phyloP scores from a whole-genome alignment of 2,329 filamentous ascomycete genomes.

The Phaeosphaeria sp. region DNA sequence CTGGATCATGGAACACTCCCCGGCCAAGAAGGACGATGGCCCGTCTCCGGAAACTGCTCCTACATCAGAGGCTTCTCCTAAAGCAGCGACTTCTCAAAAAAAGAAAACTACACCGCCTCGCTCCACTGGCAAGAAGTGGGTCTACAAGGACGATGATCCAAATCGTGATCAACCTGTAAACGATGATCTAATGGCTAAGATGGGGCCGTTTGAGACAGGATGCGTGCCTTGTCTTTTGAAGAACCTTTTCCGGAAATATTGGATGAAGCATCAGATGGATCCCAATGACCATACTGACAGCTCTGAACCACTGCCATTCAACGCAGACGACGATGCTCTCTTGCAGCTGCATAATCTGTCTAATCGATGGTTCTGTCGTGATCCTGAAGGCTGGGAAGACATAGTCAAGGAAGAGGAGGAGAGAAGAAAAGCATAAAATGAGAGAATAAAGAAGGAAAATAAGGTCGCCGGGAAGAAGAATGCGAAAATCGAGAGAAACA shows the following conservation, averaged over 20 bases:
- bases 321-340: background rate
- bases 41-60: too few species aligned
- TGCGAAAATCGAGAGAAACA: too few species aligned
- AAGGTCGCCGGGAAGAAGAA: too few species aligned
- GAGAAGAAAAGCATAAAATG: background rate
- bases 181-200: background rate
- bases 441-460: background rate
- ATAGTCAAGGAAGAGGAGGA: background rate
- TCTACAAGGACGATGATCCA: background rate
- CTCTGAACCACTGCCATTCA: background rate
- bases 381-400: background rate
- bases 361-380: background rate
- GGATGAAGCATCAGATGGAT: background rate
- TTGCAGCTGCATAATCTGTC: background rate
- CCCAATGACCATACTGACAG: too few species aligned
- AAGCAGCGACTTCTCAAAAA: too few species aligned
- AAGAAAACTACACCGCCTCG: too few species aligned
- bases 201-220: background rate
- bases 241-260: conserved; percentile 5
- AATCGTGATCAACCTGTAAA: background rate
- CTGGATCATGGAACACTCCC: conserved; percentile 8
- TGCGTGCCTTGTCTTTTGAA: conserved; percentile 14
- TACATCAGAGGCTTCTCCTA: too few species aligned
- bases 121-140: conserved; percentile 1
- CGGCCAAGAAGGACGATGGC: too few species aligned